Conservation (phyloP, 805 yeast species). For the Schwanniomyces polymorphus region DNA sequence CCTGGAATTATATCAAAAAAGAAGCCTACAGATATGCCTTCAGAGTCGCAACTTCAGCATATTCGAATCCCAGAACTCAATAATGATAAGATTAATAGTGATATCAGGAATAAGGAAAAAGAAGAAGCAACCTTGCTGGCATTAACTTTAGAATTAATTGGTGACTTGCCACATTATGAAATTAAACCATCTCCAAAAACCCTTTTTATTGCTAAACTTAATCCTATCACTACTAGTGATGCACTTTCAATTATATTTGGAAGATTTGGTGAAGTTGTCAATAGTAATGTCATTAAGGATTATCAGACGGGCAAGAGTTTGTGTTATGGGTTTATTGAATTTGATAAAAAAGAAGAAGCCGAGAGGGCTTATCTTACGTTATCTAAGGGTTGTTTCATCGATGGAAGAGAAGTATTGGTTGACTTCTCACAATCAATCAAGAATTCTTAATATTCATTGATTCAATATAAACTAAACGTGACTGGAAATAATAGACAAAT, state of each 20-base stretch:
- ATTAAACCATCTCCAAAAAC: conserved; percentile 62
- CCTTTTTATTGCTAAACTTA: conserved; percentile 62
- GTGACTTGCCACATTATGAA: conserved; percentile 60
- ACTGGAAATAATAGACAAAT: conserved; percentile 1
- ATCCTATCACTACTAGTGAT: conserved; percentile 58
- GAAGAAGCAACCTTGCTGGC: conserved; percentile 51
- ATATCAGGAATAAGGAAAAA: conserved; percentile 10
- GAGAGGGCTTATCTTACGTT: conserved; percentile 64
- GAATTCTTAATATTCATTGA: conserved; percentile 3
- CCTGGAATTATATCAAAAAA: conserved; percentile 6
- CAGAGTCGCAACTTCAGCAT: conserved; percentile 10
- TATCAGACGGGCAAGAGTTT: conserved; percentile 48
- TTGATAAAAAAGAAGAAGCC: conserved; percentile 44
- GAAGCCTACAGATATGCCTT: conserved; percentile 4
- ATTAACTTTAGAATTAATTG: conserved; percentile 60
- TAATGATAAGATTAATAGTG: conserved; percentile 4
- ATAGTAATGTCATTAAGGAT: conserved; percentile 55
- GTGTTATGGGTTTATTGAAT: conserved; percentile 68
- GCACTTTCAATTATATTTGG: conserved; percentile 57
- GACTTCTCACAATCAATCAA: conserved; percentile 59
- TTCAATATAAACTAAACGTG: conserved; percentile 1
- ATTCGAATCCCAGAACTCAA: conserved; percentile 13
- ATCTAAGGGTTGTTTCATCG: conserved; percentile 58
- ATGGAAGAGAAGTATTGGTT: conserved; percentile 62
- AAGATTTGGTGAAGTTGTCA: conserved; percentile 56